Percentiles rank a stretch among this genome's conserved stretches.
These are phyloP conservation scores for Talaromyces stipitatus DNA, from an alignment of 495 filamentous ascomycete genomes.

Conservation along the genomic window DNA sequence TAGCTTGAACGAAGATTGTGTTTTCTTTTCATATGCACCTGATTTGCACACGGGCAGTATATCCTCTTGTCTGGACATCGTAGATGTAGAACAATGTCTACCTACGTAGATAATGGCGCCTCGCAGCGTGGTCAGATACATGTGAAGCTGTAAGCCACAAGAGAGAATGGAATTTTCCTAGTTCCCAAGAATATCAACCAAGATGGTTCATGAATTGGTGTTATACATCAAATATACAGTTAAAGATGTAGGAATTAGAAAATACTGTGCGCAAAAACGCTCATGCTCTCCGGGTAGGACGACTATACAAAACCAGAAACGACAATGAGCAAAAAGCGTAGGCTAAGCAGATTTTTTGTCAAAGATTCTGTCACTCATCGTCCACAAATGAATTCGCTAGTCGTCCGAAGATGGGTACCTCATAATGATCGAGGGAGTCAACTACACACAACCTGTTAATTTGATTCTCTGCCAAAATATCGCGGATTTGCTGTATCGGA, in stretches of 20 bases:
- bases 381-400: conserved; percentile 89
- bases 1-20: not conserved
- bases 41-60: too few species aligned
- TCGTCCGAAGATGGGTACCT: conserved; percentile 80
- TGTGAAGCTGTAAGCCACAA: too few species aligned
- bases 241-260: not conserved
- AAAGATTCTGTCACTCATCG: conserved; percentile 58
- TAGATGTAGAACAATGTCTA: too few species aligned
- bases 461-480: conserved; percentile 17
- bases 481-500: not conserved
- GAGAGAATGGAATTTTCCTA: too few species aligned
- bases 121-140: too few species aligned
- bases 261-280: not conserved
- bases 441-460: conserved; percentile 32
- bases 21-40: not conserved
- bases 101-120: too few species aligned
- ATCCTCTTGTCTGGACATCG: too few species aligned
- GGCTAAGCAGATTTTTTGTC: not conserved
- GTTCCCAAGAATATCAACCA: too few species aligned
- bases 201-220: too few species aligned
- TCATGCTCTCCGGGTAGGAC: not conserved
- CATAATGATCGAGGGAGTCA: conserved; percentile 83
- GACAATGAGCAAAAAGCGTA: not conserved
- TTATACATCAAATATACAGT: too few species aligned
- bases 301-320: not conserved